phyloP scores from a whole-genome alignment of 257 asterid genomes.

The Echium plantagineum region DNA sequence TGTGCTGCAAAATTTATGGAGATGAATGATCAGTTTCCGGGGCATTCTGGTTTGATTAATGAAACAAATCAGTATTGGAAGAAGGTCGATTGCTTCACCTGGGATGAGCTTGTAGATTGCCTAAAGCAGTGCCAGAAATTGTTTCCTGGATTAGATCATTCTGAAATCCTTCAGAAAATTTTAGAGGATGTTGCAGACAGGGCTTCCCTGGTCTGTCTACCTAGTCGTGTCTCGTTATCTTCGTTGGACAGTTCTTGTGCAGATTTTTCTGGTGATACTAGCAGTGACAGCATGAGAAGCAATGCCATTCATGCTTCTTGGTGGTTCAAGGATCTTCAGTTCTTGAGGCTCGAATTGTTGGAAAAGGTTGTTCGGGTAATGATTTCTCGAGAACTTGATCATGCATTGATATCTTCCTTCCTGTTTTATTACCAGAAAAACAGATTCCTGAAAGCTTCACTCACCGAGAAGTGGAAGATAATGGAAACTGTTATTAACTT shows the following conservation, averaged over 20 bases:
- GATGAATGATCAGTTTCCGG: slow-evolving; percentile 18
- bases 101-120: slow-evolving; percentile 37
- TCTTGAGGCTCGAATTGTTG: slow-evolving; percentile 25
- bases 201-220: slow-evolving; percentile 11
- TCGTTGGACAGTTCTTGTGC: slow-evolving; percentile 21
- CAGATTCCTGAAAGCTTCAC: slow-evolving; percentile 12
- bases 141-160: slow-evolving; percentile 9
- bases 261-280: slow-evolving; percentile 27
- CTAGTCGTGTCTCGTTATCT: slow-evolving; percentile 24
- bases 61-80: slow-evolving; percentile 18
- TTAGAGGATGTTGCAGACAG: slow-evolving; percentile 28
- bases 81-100: slow-evolving; percentile 25
- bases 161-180: slow-evolving; percentile 20
- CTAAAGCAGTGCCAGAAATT: slow-evolving; percentile 34
- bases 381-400: slow-evolving; percentile 27
- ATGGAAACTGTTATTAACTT: slow-evolving; percentile 19
- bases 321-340: slow-evolving; percentile 40
- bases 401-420: slow-evolving; percentile 28
- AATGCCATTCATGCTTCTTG: slow-evolving; percentile 16
- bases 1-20: slow-evolving; percentile 41
- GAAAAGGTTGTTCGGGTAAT: slow-evolving; percentile 23
- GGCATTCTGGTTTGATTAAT: slow-evolving; percentile 12
- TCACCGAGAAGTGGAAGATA: slow-evolving; percentile 19
- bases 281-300: slow-evolving; percentile 25
- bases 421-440: slow-evolving; percentile 27